These are phyloP conservation scores for Phytophthora palmivora DNA, from an alignment of 352 stramenopile species.

Conservation along the genomic window DNA sequence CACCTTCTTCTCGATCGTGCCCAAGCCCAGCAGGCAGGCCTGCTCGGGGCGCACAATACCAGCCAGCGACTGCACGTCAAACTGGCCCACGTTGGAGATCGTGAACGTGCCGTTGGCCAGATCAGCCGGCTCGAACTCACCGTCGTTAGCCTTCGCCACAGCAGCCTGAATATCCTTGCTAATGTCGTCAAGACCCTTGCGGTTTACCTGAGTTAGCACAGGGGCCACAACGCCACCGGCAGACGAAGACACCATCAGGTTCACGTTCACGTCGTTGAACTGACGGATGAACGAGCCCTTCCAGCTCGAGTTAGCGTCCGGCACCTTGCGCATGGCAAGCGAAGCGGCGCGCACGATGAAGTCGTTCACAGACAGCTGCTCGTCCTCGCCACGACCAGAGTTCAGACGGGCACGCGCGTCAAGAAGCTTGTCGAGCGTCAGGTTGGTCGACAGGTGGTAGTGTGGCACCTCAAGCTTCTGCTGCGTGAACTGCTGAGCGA, in stretches of 20 bases:
- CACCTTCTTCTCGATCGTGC: conserved; percentile 95
- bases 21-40: conserved; percentile 93
- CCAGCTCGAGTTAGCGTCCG: conserved; percentile 91
- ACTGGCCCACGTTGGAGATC: conserved; percentile 97
- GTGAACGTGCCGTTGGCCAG: conserved; percentile 95
- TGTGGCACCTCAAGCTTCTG: conserved; percentile 96
- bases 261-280: conserved; percentile 96
- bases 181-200: conserved; percentile 63
- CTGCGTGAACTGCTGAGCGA: conserved; percentile 90
- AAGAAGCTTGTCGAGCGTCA: conserved; percentile 94
- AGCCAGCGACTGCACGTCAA: conserved; percentile 94
- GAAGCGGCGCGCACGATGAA: conserved; percentile 97
- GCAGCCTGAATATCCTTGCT: conserved; percentile 61
- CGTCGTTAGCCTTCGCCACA: conserved; percentile 44
- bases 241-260: conserved; percentile 83
- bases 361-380: conserved; percentile 98
- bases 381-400: conserved; percentile 90
- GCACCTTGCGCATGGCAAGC: conserved; percentile 96
- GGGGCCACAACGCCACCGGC: conserved; percentile 95
- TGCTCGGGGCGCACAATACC: conserved; percentile 95
- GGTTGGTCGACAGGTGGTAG: conserved; percentile 97
- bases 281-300: conserved; percentile 94
- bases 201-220: conserved; percentile 91
- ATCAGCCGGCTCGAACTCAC: conserved; percentile 50
- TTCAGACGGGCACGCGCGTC: conserved; percentile 91